Evolutionary conservation across 2,329 filamentous ascomycete genomes (phyloP).

Genomic region (Cladosporium sp.): DNA sequence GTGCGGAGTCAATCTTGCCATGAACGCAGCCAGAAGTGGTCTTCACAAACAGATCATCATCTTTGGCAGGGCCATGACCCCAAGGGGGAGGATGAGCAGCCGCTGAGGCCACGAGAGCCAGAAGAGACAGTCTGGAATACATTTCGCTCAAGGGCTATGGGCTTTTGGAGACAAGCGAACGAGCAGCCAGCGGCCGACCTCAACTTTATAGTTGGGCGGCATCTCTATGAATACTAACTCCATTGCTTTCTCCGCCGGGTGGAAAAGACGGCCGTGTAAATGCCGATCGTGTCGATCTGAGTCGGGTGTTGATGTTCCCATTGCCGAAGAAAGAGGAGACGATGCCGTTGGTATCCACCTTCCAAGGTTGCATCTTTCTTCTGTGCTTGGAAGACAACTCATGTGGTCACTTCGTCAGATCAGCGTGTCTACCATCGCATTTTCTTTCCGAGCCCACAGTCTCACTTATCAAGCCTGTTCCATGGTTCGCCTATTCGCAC

Average conservation of each 20-base stretch:
- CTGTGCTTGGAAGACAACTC: no score
- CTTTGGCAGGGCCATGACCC: neutral
- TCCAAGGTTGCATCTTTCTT: neutral
- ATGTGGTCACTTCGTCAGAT: no score
- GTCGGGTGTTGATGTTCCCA: neutral
- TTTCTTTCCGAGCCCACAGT: neutral
- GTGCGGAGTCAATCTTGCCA: constrained; percentile 57
- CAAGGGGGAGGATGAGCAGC: neutral
- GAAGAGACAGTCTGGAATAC: neutral
- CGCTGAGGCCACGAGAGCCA: neutral
- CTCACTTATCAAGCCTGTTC: no score
- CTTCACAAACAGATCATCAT: constrained; percentile 5
- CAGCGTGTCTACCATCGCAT: no score
- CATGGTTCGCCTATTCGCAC: no score
- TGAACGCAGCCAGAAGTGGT: constrained; percentile 16
- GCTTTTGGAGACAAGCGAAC: no score
- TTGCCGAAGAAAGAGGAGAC: constrained; percentile 2
- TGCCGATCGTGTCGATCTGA: neutral
- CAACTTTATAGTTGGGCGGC: neutral
- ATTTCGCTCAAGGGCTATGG: neutral
- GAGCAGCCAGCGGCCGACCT: neutral
- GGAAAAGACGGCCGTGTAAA: neutral
- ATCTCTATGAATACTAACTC: neutral
- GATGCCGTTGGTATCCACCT: neutral
- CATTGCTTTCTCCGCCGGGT: neutral